Evolutionary conservation across 78 protist species (phyloP).

Genomic region (Dictyostelium firmibasis): DNA sequence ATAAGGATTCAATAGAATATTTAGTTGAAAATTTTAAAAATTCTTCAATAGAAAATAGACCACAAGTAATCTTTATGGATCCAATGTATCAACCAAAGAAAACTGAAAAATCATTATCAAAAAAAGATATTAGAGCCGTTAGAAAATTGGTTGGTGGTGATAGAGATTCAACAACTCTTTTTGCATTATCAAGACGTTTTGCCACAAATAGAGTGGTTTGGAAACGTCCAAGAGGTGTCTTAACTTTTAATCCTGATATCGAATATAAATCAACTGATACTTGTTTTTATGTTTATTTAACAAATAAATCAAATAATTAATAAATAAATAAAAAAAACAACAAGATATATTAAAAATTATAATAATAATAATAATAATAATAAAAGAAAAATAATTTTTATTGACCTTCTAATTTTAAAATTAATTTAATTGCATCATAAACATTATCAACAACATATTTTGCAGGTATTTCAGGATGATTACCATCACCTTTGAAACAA

Average conservation of each 20-base stretch:
- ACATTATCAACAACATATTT: conserved; percentile 54
- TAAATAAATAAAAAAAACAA: neutral
- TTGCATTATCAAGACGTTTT: conserved; percentile 36
- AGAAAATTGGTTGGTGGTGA: conserved; percentile 54
- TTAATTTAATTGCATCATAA: conserved; percentile 52
- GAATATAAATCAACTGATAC: conserved; percentile 36
- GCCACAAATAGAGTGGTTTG: conserved; percentile 37
- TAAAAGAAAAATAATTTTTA: neutral
- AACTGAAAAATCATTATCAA: conserved; percentile 24
- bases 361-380: neutral
- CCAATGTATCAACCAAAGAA: conserved; percentile 69
- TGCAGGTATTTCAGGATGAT: conserved; percentile 53
- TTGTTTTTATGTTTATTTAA: conserved; percentile 22
- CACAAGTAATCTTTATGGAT: conserved; percentile 71
- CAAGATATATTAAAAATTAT: too few relatives aligned
- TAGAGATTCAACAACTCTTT: conserved; percentile 38
- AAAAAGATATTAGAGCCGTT: conserved; percentile 53
- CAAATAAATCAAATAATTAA: neutral
- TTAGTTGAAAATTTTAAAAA: conserved; percentile 1
- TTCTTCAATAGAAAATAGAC: neutral
- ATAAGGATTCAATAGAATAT: conserved; percentile 46
- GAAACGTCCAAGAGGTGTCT: conserved; percentile 49
- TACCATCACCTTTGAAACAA: conserved; percentile 42
- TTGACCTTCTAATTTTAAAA: conserved; percentile 26
- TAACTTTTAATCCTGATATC: neutral